Base-by-base conservation (phyloP, 2,329 filamentous ascomycete species). In the Orbilia quercus region DNA sequence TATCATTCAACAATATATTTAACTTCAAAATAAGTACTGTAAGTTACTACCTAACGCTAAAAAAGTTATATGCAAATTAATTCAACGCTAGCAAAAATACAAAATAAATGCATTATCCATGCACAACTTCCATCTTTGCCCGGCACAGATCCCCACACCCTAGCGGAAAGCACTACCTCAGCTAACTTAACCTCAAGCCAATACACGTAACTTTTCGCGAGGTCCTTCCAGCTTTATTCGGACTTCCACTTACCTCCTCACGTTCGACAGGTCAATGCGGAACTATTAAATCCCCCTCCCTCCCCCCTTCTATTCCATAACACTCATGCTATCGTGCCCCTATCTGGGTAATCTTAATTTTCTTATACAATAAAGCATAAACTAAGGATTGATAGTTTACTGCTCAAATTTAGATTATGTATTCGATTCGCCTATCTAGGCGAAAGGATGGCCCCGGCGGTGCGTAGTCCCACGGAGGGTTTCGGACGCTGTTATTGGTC, bases 381-480 rank as follows among this genome's bases (percentile, higher is more conserved):
- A n/a, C 18, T 22, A 28, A 12, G 23, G 60, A 55, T 45, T 50
- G 18, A 42, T 34, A 65, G 40, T 18, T 50, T 16, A 25, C 22
- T 38, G 4, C 45, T 51, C 42, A 50, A 22, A 7, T 48, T 25
- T 51, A 45, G 42, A 36, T 18, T 38, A 57, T 44, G n/a, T 67
- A 53, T 42, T 67, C 40, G 14, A 48, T 55, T 67, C 63, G 63
- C 53, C 63, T 67, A 67, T 67, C 53, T 65, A 59, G 54, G 63
- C 63, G 54, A 67, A 53, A n/a, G n/a, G n/a, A n/a, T n/a, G n/a
- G n/a, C n/a, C n/a, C n/a, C n/a, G n/a, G n/a, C n/a, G n/a, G n/a
- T n/a, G 53, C 51, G 22, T 67, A 44, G 63, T 25, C 36, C 36
- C 42, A 16, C 23, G 63, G 62, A 55, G 44, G 9, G 16, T 59